Evolutionary conservation across 768 basidiomycete species (phyloP), one percentile per base, ranked within the genome.

Genomic region (Termitomyces sp.): DNA sequence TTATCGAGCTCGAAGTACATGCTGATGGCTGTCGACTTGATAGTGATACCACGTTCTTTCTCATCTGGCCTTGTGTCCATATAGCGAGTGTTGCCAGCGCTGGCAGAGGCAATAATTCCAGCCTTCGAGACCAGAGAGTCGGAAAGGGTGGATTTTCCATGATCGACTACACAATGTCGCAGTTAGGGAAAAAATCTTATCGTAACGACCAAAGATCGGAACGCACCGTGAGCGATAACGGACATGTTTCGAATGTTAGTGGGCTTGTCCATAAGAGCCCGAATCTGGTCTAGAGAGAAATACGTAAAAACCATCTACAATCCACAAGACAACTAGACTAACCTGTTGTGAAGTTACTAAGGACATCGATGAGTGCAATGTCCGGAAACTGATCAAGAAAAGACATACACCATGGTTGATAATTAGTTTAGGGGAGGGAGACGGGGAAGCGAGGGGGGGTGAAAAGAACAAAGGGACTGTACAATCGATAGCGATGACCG

Each of bases 31-130:
- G 96, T 98, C 29, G 94, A 97, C 78, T 98, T 98, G 77, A 98
- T 98, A 44, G 96, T 98, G 67, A 98, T 98, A 80, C 96, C 96
- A 73, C 96, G 94, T 72, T 99, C 96, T 72, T 95, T 97, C 80
- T 98, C 96, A 69, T 98, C 96, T 12, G 88, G 84, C 77, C 95
- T 82, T 58, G 95, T 98, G 72, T 96, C 94, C 56, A 92, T 98
- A 70, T 94, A 96, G 58, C 95, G 89, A 81, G 90, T 80, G 52
- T 95, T 93, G 69, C 96, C 96, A 55, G 96, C 92, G 69, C 94
- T 94, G 67, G 90, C 77, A 41, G 80, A 74, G 59, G 96, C 94
- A 64, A 98, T 97, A 72, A 99, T 98, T 83, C 96, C 96, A 58
- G 96, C 96, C 80, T 98, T 98, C 59, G 95, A 94, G 68, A 98